Evolutionary conservation across 768 basidiomycete genomes (phyloP).

Genomic region (Punctularia strigosozonata): DNA sequence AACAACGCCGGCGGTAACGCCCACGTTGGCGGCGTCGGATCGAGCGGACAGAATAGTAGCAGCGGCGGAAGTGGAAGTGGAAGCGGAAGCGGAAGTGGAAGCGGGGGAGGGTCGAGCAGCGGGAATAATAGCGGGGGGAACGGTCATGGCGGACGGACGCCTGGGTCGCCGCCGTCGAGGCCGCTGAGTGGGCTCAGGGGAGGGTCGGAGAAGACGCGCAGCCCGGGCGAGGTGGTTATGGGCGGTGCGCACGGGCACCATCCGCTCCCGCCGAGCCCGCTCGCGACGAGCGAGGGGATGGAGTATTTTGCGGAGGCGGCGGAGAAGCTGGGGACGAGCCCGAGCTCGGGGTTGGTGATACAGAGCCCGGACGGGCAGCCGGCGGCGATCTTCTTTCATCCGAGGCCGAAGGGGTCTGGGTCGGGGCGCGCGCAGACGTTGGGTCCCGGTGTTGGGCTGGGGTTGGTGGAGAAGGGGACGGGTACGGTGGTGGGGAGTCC

Average conservation of each 20-base stretch:
- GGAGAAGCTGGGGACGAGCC: slow-evolving; percentile 53
- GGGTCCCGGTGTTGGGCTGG: too few species aligned
- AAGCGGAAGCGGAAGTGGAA: too few species aligned
- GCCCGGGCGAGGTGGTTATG: slow-evolving; percentile 29
- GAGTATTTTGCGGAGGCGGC: slow-evolving; percentile 60
- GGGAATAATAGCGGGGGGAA: too few species aligned
- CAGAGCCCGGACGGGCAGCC: slow-evolving; percentile 90
- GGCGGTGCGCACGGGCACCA: slow-evolving; percentile 25
- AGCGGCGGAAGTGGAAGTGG: too few species aligned
- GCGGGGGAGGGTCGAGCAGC: too few species aligned
- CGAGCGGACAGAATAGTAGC: too few species aligned
- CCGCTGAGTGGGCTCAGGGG: slow-evolving; percentile 37
- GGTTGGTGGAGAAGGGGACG: too few species aligned
- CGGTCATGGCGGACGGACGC: slow-evolving; percentile 14
- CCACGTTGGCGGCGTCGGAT: too few species aligned
- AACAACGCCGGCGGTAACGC: too few species aligned
- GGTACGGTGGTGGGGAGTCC: too few species aligned
- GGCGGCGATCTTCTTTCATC: slow-evolving; percentile 94
- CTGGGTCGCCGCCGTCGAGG: slow-evolving; percentile 32
- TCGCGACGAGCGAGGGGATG: slow-evolving; percentile 54
- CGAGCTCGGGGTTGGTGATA: slow-evolving; percentile 80
- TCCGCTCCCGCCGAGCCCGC: slow-evolving; percentile 53
- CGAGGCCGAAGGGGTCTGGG: slow-evolving; percentile 24
- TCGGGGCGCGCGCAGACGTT: too few species aligned
- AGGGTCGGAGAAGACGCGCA: slow-evolving; percentile 54